phyloP scores from a whole-genome alignment of 2,329 filamentous ascomycete species.

The Nemania sp. region DNA sequence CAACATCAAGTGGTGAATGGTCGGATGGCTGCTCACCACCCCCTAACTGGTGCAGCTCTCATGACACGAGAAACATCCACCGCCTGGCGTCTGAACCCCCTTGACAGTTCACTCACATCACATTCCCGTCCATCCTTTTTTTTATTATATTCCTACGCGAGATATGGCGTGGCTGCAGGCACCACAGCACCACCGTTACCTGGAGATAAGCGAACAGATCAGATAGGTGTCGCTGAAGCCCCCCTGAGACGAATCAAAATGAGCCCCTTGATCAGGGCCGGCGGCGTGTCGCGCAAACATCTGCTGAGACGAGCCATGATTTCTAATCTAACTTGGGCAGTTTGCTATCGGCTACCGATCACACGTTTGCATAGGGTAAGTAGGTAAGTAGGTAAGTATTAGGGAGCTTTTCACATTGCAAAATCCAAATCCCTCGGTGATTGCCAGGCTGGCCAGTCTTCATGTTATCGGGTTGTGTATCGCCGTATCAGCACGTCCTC shows the following conservation, averaged over 20 bases:
- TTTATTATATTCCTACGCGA: not conserved
- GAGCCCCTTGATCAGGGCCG: not conserved
- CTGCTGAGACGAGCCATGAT: not conserved
- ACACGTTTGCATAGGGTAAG: not conserved
- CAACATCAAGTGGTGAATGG: constrained; percentile 15
- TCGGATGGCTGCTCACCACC: constrained; percentile 6
- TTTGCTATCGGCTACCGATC: not conserved
- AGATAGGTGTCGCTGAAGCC: not conserved
- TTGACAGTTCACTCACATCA: constrained; percentile 15
- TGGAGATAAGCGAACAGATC: constrained; percentile 18
- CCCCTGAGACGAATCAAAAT: not conserved
- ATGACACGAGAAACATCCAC: constrained; percentile 20
- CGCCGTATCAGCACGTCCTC: not conserved
- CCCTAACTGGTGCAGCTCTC: not conserved
- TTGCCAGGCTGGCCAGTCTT: not conserved
- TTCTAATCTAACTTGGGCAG: not conserved
- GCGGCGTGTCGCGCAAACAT: constrained; percentile 17
- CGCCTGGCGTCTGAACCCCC: constrained; percentile 13
- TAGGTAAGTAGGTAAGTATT: not conserved
- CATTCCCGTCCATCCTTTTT: constrained; percentile 7
- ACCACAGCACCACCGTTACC: not conserved
- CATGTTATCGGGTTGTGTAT: not conserved
- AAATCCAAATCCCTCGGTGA: not conserved
- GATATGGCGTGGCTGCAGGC: constrained; percentile 4
- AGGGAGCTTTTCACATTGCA: too few relatives aligned